Evolutionary conservation across 768 basidiomycete species (phyloP).

Genomic region (Hygrophoropsis aurantiaca): DNA sequence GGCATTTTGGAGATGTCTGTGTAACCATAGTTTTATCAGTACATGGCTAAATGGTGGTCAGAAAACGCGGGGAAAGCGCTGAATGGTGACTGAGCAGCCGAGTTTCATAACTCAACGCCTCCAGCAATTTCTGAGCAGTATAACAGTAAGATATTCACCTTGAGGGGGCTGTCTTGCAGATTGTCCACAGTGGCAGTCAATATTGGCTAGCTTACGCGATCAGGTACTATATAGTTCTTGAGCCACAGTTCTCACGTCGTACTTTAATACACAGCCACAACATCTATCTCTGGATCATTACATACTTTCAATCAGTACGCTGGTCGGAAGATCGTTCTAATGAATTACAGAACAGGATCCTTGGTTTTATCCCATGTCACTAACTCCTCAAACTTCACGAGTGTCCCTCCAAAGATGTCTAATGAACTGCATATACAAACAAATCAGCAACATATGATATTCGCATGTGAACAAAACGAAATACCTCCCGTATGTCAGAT

Average conservation of each 20-base stretch:
- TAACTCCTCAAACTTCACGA: conserved; percentile 62
- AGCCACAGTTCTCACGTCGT: conserved; percentile 40
- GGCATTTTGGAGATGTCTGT: conserved; percentile 60
- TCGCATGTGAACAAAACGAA: background rate
- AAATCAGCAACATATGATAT: background rate
- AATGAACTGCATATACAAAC: conserved; percentile 42
- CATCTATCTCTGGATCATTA: conserved; percentile 4
- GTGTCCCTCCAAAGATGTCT: conserved; percentile 69
- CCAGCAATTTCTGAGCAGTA: background rate
- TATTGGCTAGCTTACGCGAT: conserved; percentile 29
- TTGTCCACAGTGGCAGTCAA: conserved; percentile 25
- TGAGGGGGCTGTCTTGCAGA: conserved; percentile 34
- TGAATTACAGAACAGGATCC: no score
- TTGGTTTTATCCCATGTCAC: conserved; percentile 30
- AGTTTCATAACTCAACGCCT: background rate
- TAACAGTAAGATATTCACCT: conserved; percentile 30
- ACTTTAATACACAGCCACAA: background rate
- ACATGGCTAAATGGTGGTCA: background rate
- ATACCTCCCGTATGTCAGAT: conserved; percentile 39
- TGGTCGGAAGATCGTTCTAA: no score
- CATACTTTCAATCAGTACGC: no score
- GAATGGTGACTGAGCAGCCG: background rate
- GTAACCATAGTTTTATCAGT: conserved; percentile 5
- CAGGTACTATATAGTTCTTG: conserved; percentile 40
- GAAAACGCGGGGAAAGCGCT: conserved; percentile 2